A percentile compares a stretch with the other conserved stretches of the same genome.
Evolutionary conservation across 2,329 filamentous ascomycete genomes (phyloP).

Genomic region (Colletotrichum sp.): DNA sequence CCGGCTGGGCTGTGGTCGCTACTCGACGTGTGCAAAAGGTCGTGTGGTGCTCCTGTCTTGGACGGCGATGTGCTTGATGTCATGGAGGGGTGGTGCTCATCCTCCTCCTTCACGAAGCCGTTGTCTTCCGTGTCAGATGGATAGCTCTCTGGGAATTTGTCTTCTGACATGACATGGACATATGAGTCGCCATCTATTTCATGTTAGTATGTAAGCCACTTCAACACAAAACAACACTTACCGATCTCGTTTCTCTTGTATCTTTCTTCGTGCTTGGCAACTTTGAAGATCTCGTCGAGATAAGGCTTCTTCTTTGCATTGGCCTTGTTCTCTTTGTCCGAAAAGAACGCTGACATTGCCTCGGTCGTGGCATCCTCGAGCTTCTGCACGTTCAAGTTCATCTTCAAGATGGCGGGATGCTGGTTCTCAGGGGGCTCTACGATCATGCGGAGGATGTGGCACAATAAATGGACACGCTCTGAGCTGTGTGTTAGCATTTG

Average conservation of each 20-base stretch:
- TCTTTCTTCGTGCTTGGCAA: constrained; percentile 62
- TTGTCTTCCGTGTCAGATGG: constrained; percentile 53
- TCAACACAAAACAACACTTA: constrained; percentile 34
- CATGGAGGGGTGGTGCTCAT: constrained; percentile 42
- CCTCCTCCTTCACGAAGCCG: constrained; percentile 45
- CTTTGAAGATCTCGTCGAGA: constrained; percentile 66
- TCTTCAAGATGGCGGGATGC: constrained; percentile 57
- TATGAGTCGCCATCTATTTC: constrained; percentile 50
- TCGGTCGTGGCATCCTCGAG: constrained; percentile 65
- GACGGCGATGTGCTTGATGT: constrained; percentile 39
- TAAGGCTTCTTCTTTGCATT: constrained; percentile 62
- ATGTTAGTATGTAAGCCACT: neutral
- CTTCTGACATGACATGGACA: constrained; percentile 57
- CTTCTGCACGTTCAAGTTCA: constrained; percentile 58
- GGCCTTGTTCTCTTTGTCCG: constrained; percentile 56
- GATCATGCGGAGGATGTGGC: constrained; percentile 65
- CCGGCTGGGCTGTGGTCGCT: constrained; percentile 41
- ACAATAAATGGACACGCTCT: constrained; percentile 66
- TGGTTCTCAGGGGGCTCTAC: constrained; percentile 55
- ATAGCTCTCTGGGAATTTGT: constrained; percentile 54
- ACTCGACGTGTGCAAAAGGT: constrained; percentile 38
- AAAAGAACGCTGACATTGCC: constrained; percentile 62
- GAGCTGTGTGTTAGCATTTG: constrained; percentile 15
- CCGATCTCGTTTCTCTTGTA: constrained; percentile 63
- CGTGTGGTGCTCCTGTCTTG: constrained; percentile 36